These are phyloP conservation scores for Colletotrichum australisinense DNA, from an alignment of 2,329 filamentous ascomycete species.

Conservation along the genomic window DNA sequence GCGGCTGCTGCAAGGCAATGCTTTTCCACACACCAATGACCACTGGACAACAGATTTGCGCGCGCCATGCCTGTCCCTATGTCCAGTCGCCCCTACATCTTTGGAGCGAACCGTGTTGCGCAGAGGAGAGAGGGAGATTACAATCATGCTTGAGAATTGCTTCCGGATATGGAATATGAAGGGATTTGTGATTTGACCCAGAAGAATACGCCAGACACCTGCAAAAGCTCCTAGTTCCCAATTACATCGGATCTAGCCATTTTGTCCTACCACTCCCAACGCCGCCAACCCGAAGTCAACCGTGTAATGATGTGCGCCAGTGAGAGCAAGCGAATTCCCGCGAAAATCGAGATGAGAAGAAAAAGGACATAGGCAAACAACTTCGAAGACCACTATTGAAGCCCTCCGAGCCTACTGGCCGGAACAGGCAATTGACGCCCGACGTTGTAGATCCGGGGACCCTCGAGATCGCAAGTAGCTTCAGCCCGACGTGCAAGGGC, in stretches of 20 bases:
- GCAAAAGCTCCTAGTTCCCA: background rate
- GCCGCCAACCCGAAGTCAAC: constrained; percentile 14
- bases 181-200: background rate
- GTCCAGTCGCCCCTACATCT: background rate
- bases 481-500: constrained; percentile 15
- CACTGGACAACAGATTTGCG: background rate
- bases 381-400: background rate
- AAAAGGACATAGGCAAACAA: background rate
- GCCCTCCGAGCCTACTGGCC: background rate
- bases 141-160: constrained; percentile 1
- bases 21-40: background rate
- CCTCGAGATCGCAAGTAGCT: constrained; percentile 10
- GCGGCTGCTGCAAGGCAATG: background rate
- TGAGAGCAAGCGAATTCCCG: background rate
- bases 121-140: background rate
- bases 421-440: background rate
- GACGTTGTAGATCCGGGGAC: constrained; percentile 27
- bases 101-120: background rate
- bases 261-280: constrained; percentile 12
- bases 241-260: background rate
- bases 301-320: constrained; percentile 8
- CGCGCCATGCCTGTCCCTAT: background rate
- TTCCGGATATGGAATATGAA: constrained; percentile 6
- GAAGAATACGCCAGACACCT: constrained; percentile 18
- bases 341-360: constrained; percentile 7